phyloP scores from a whole-genome alignment of 805 yeast species.

The Yarrowia yakushimensis region DNA sequence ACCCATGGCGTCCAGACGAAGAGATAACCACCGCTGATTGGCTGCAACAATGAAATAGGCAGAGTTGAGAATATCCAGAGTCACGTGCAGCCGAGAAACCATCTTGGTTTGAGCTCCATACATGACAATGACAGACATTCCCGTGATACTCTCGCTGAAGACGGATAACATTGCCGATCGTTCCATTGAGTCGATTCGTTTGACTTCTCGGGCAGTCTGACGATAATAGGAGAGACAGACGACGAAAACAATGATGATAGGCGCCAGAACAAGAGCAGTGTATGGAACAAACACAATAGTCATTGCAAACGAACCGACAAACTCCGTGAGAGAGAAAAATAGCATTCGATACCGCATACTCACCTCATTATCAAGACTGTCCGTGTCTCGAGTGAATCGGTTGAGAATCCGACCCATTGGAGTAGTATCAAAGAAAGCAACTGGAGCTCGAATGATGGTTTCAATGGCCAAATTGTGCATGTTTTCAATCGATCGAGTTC shows the following conservation, averaged over 20 bases:
- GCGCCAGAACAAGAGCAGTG: conserved; percentile 59
- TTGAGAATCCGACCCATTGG: conserved; percentile 96
- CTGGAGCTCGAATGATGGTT: conserved; percentile 68
- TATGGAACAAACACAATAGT: conserved; percentile 65
- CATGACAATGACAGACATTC: conserved; percentile 61
- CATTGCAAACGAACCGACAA: conserved; percentile 54
- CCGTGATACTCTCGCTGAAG: conserved; percentile 66
- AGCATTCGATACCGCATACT: conserved; percentile 59
- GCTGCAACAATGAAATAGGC: conserved; percentile 62
- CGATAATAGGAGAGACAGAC: conserved; percentile 54
- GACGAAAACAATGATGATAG: conserved; percentile 46
- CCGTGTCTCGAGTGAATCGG: conserved; percentile 91
- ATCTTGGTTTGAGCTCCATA: conserved; percentile 50
- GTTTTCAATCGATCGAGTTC: conserved; percentile 30
- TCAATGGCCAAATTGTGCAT: conserved; percentile 62
- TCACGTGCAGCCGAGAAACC: conserved; percentile 44
- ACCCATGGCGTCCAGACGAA: conserved; percentile 57
- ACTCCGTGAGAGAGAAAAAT: conserved; percentile 48
- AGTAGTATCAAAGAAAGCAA: conserved; percentile 91
- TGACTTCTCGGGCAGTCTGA: conserved; percentile 69
- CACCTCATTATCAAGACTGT: conserved; percentile 86
- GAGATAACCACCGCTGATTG: conserved; percentile 69
- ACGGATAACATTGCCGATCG: conserved; percentile 67
- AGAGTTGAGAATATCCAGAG: conserved; percentile 61
- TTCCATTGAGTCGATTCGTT: conserved; percentile 68